Conservation (phyloP, 345 rosid genomes). For the Melaleuca quinquenervia region DNA sequence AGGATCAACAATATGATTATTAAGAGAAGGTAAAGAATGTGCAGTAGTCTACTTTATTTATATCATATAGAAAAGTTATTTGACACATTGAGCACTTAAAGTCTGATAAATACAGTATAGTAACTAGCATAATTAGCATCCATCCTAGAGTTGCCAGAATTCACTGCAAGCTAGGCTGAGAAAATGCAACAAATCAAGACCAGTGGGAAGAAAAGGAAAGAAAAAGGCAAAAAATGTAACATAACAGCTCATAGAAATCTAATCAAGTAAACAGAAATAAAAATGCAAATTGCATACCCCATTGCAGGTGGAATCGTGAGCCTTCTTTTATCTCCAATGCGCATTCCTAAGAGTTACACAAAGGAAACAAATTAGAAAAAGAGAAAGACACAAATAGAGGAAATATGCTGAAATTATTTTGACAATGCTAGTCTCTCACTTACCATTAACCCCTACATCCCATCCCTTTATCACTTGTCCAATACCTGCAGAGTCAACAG, state of each 20-base stretch:
- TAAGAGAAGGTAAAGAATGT: neutral
- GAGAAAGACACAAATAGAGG: neutral
- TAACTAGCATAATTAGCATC: neutral
- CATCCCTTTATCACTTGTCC: constrained; percentile 96
- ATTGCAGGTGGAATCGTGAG: constrained; percentile 63
- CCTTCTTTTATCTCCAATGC: constrained; percentile 75
- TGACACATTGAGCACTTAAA: neutral
- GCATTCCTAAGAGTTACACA: constrained; percentile 51
- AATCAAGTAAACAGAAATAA: neutral
- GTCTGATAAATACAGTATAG: neutral
- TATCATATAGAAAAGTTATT: neutral
- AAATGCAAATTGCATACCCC: constrained; percentile 38
- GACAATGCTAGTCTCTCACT: neutral
- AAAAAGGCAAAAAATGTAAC: neutral
- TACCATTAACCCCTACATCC: constrained; percentile 96
- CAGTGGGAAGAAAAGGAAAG: neutral
- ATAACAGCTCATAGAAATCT: neutral
- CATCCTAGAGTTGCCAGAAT: neutral
- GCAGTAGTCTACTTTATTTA: neutral
- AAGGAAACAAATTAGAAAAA: neutral
- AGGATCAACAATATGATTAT: neutral
- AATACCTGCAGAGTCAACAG: constrained; percentile 26
- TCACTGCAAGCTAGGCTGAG: neutral
- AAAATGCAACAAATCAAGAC: neutral
- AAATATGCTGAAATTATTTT: neutral